Percentiles rank a stretch among this genome's conserved stretches.
Conservation (phyloP, 805 yeast genomes). For the Candida ponderosae region DNA sequence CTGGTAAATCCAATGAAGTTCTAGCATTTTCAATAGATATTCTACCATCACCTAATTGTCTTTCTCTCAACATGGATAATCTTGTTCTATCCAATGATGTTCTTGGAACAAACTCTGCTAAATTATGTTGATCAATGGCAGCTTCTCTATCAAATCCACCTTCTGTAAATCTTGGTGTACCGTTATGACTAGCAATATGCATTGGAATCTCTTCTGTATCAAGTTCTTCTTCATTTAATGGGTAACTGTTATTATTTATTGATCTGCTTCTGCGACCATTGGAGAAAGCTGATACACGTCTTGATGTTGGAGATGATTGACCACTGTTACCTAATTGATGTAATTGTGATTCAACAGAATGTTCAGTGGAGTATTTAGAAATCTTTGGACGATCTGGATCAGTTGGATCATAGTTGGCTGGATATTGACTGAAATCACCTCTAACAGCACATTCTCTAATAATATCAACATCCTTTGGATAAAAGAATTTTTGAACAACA, state of each 20-base stretch:
- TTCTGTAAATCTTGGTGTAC: conserved; percentile 20
- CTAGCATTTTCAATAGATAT: conserved; percentile 32
- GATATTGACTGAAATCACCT: conserved; percentile 65
- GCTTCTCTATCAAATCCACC: not conserved
- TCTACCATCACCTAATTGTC: conserved; percentile 28
- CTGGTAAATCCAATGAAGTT: conserved; percentile 32
- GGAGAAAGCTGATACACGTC: not conserved
- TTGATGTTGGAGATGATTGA: conserved; percentile 7
- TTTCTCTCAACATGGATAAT: conserved; percentile 25
- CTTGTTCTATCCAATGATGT: conserved; percentile 32
- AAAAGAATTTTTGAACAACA: conserved; percentile 39
- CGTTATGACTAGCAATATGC: conserved; percentile 17
- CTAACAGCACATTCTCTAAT: conserved; percentile 60
- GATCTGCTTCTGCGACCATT: not conserved
- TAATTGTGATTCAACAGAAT: conserved; percentile 19
- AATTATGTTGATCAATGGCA: not conserved
- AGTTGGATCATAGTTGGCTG: conserved; percentile 69
- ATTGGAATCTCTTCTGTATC: conserved; percentile 32
- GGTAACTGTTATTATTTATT: conserved; percentile 7
- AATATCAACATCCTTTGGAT: conserved; percentile 66
- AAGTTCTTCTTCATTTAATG: conserved; percentile 18
- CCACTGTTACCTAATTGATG: not conserved
- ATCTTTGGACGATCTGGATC: conserved; percentile 59
- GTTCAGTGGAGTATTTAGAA: conserved; percentile 33
- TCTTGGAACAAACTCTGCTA: conserved; percentile 16